Base-by-base conservation (phyloP, 1,139 yeast species). In the Kodamaea sp. region DNA sequence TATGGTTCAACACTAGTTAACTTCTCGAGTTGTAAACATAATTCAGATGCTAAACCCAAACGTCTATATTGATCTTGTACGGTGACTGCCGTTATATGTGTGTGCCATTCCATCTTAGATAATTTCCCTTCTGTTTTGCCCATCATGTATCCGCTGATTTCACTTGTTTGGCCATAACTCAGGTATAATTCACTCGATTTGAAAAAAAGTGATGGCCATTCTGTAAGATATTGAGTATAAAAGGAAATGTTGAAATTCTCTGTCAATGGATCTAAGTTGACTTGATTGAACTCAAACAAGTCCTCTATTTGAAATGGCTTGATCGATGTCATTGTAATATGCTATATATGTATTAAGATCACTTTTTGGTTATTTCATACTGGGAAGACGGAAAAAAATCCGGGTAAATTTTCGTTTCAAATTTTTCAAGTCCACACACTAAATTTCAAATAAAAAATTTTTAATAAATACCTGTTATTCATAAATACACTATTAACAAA, bases 1-100 rank as follows among this genome's bases (percentile, higher is more conserved):
- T 82, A 81, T 0, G 89, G 89, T 32, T 76, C 70, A 22, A 70
- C 74, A 11, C 78, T 75, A 1, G 95, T 84, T 37, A 84, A 74
- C 36, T 78, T 72, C 52, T 84, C 92, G 32, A 94, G 65, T 46
- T 86, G 79, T 31, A 75, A 67, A 55, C 96, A 90, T 40, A 90
- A 70, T 43, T 75, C 75, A 2, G 85, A 79, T 1, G 97, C 98
- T 35, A 90, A 67, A 2, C 96, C 95, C 15, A 92, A 72, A 43
- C 98, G 68, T 43, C 99, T 69, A 55, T 84, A 90, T 39, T 80
- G 81, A 23, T 86, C 82, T 45, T 84, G 84, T 1, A 94, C 84
- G 0, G 98, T 89, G 2, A 94, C 96, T 0, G 98, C 98, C 0
- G 97, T 89, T 41, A 94, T 89, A 60, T 94, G 99, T 1, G 96